Percentiles rank a stretch among this genome's conserved stretches.
phyloP scores from a whole-genome alignment of 2,329 filamentous ascomycete genomes.

The Xylogone sp. region DNA sequence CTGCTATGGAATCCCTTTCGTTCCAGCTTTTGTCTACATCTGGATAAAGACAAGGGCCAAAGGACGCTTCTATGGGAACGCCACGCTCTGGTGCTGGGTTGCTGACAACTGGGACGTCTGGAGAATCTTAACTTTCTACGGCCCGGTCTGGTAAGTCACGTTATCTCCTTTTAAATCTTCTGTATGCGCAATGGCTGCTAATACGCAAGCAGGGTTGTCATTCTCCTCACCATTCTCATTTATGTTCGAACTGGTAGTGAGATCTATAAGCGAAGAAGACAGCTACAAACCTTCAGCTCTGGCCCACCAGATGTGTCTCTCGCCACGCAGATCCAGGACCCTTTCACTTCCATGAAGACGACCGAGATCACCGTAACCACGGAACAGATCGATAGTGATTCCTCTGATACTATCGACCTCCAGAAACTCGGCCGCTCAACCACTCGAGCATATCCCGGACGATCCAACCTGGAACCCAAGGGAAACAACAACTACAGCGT shows the following conservation, averaged over 20 bases:
- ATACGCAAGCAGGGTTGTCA: slow-evolving; percentile 48
- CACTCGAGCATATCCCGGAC: slow-evolving; percentile 8
- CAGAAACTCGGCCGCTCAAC: slow-evolving; percentile 8
- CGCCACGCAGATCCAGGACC: slow-evolving; percentile 34
- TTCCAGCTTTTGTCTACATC: slow-evolving; percentile 65
- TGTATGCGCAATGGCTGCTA: slow-evolving; percentile 2
- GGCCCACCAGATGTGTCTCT: slow-evolving; percentile 35
- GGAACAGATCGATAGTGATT: slow-evolving; percentile 34
- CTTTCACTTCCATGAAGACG: slow-evolving; percentile 48
- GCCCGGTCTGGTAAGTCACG: slow-evolving; percentile 58
- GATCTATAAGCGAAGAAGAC: slow-evolving; percentile 63
- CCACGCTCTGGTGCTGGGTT: slow-evolving; percentile 81
- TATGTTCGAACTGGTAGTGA: slow-evolving; percentile 63
- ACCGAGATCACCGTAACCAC: slow-evolving; percentile 63
- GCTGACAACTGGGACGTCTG: slow-evolving; percentile 62
- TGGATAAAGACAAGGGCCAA: slow-evolving; percentile 52
- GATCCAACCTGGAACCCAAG: slow-evolving; percentile 2
- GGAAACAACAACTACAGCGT: slow-evolving; percentile 8
- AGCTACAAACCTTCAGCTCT: slow-evolving; percentile 49
- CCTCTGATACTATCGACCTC: slow-evolving; percentile 7
- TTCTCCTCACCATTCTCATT: slow-evolving; percentile 58
- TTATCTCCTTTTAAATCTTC: not conserved
- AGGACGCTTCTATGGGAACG: slow-evolving; percentile 68
- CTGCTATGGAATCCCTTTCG: slow-evolving; percentile 71
- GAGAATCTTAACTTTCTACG: slow-evolving; percentile 73